These are phyloP conservation scores for Phytophthora niederhauseri DNA, from an alignment of 352 stramenopile species.

Conservation along the genomic window DNA sequence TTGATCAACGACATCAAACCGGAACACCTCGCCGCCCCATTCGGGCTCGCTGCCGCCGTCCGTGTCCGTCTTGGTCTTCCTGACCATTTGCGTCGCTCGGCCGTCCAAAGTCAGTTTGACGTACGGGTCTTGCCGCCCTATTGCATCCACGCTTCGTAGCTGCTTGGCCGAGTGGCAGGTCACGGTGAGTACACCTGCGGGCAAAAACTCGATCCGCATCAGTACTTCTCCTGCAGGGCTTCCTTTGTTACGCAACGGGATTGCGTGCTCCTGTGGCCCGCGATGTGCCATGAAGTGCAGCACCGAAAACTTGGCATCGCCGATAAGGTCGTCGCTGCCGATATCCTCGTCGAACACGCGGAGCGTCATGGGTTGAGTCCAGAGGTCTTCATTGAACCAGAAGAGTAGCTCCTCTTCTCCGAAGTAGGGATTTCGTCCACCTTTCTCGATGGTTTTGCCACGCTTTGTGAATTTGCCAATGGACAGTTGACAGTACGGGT, in stretches of 20 bases:
- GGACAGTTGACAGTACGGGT: constrained; percentile 90
- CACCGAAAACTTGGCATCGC: constrained; percentile 71
- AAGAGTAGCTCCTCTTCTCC: constrained; percentile 92
- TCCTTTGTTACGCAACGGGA: constrained; percentile 66
- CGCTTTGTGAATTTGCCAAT: constrained; percentile 76
- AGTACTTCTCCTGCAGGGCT: constrained; percentile 78
- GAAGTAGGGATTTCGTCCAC: constrained; percentile 92
- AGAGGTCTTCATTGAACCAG: constrained; percentile 92
- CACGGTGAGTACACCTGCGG: constrained; percentile 69
- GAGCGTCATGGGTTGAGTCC: constrained; percentile 81
- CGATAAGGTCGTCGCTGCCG: constrained; percentile 90
- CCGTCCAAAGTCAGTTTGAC: constrained; percentile 81
- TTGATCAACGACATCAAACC: constrained; percentile 94
- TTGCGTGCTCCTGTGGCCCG: constrained; percentile 56
- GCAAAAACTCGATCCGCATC: constrained; percentile 85
- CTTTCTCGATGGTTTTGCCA: constrained; percentile 73
- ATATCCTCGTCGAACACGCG: constrained; percentile 90
- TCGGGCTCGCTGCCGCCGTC: constrained; percentile 83
- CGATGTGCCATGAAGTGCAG: constrained; percentile 72
- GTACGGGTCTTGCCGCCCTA: constrained; percentile 79
- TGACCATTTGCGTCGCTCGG: constrained; percentile 69
- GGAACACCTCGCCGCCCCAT: constrained; percentile 84
- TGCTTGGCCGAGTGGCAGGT: constrained; percentile 64
- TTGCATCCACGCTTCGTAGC: constrained; percentile 75
- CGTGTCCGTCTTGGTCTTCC: constrained; percentile 88